Conservation (phyloP, 2,329 filamentous ascomycete genomes). For the Fusarium tuaranense region DNA sequence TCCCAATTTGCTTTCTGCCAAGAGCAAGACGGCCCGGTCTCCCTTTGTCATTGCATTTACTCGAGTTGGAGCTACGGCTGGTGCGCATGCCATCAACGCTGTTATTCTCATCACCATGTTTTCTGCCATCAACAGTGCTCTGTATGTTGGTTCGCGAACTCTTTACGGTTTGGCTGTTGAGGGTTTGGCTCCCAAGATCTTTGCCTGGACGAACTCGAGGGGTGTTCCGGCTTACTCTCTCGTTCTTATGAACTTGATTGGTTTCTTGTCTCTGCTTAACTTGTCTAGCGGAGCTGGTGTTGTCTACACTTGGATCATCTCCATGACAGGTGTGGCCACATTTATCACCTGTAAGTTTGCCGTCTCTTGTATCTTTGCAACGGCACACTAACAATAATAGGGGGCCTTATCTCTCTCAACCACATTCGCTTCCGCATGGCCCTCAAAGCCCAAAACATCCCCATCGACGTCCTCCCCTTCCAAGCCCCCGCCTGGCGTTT, state of each 20-base stretch:
- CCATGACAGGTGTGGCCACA: neutral
- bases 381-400: neutral
- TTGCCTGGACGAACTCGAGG: neutral
- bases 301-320: neutral
- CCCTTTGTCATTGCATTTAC: neutral
- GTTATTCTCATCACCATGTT: constrained; percentile 3
- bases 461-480: constrained; percentile 9
- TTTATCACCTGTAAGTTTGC: neutral
- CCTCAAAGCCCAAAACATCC: constrained; percentile 18
- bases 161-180: neutral
- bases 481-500: constrained; percentile 8
- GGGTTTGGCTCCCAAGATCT: neutral
- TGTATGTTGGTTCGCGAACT: neutral
- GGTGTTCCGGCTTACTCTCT: neutral
- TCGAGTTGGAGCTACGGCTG: neutral
- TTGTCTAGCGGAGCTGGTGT: neutral
- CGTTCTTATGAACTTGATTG: neutral
- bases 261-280: neutral
- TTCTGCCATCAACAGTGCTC: neutral
- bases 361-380: neutral
- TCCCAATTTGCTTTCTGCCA: neutral
- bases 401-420: constrained; percentile 12
- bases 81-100: neutral
- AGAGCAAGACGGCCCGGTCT: neutral
- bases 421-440: constrained; percentile 15